These are phyloP conservation scores for Ceratocystis huliohia DNA, from an alignment of 2,329 filamentous ascomycete species.

Conservation along the genomic window DNA sequence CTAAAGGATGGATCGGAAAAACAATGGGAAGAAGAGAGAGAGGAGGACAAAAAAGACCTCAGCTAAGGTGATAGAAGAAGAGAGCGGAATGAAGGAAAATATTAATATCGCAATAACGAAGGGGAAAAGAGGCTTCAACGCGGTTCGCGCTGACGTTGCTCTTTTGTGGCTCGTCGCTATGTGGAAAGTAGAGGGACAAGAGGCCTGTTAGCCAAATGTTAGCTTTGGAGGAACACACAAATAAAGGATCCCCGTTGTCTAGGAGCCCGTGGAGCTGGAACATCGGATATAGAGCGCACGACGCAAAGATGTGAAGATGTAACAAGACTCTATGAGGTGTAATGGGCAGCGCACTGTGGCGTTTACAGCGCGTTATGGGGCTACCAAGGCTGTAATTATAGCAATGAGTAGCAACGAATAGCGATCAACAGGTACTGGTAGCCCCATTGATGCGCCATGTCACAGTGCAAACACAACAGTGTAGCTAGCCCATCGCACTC, in stretches of 20 bases:
- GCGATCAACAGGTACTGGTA: no score
- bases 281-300: not conserved
- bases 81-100: not conserved
- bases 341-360: not conserved
- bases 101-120: not conserved
- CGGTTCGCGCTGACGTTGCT: not conserved
- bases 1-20: not conserved
- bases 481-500: not conserved
- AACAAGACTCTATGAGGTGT: not conserved
- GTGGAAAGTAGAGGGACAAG: not conserved
- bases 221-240: not conserved
- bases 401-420: no score
- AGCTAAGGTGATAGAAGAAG: not conserved
- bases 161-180: not conserved
- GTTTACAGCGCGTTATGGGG: not conserved
- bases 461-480: not conserved
- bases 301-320: not conserved
- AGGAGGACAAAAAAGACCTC: conserved; percentile 9
- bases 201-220: not conserved
- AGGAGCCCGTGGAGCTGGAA: conserved; percentile 6
- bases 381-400: no score
- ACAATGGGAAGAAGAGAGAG: conserved; percentile 13
- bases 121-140: not conserved
- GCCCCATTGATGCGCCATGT: not conserved
- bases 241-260: conserved; percentile 7